Evolutionary conservation across 176 grass and related monocot genomes (phyloP).

Genomic region (Cenchrus purpureus): DNA sequence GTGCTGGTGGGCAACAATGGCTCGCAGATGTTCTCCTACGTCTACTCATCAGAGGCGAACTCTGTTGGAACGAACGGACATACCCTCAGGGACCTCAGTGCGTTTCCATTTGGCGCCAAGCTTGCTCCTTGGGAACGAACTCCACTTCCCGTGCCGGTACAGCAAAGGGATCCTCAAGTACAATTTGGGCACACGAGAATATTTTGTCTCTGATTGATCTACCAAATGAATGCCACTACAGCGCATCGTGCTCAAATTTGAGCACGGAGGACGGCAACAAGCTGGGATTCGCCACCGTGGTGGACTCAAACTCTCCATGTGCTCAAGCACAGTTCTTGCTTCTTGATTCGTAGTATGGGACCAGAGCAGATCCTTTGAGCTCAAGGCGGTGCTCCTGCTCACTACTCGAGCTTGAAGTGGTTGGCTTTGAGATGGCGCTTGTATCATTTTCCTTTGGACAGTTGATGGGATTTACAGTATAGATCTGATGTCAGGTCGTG

Average conservation of each 20-base stretch:
- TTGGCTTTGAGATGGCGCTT: not conserved
- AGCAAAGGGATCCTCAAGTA: not conserved
- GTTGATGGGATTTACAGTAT: not conserved
- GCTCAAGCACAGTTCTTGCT: not conserved
- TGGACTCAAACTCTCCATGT: not conserved
- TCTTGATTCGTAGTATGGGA: not conserved
- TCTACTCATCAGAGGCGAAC: not conserved
- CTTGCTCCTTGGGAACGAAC: not conserved
- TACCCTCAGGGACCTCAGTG: not conserved
- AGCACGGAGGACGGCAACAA: not conserved
- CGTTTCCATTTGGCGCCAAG: not conserved
- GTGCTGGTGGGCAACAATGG: not conserved
- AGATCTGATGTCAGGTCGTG: not conserved
- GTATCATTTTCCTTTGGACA: not conserved
- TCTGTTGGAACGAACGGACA: not conserved
- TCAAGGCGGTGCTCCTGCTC: not conserved
- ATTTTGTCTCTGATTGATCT: not conserved
- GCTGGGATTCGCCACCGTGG: not conserved
- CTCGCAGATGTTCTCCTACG: not conserved
- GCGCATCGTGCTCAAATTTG: not conserved
- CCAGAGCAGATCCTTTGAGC: not conserved
- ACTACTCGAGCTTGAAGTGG: not conserved
- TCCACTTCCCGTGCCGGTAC: not conserved
- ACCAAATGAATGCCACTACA: not conserved
- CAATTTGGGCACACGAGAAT: not conserved